These are phyloP conservation scores for Panus rudis DNA, from an alignment of 768 basidiomycete genomes.

Conservation along the genomic window DNA sequence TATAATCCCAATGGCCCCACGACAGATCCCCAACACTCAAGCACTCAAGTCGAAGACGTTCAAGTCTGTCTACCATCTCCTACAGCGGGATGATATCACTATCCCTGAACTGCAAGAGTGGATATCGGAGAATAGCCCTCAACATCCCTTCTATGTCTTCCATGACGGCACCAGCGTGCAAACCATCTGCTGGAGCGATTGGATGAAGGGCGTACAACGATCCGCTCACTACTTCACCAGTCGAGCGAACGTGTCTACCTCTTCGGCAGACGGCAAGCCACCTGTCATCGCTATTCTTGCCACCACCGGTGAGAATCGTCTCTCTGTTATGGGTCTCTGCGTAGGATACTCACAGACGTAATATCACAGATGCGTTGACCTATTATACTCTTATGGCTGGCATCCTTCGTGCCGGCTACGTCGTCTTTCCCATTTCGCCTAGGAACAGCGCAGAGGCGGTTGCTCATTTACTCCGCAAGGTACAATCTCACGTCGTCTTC, in stretches of 20 bases:
- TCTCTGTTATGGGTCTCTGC: neutral
- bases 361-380: conserved; percentile 14
- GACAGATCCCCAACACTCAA: conserved; percentile 13
- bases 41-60: conserved; percentile 13
- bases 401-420: conserved; percentile 33
- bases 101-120: conserved; percentile 23
- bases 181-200: conserved; percentile 13
- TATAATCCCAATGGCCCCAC: neutral
- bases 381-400: conserved; percentile 23
- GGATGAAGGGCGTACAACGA: conserved; percentile 15
- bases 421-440: conserved; percentile 31
- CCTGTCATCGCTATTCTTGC: conserved; percentile 14
- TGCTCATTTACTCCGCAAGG: conserved; percentile 20
- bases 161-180: conserved; percentile 9
- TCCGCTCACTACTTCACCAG: conserved; percentile 7
- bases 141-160: conserved; percentile 17
- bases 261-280: no score
- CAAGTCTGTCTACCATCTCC: conserved; percentile 14
- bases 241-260: conserved; percentile 6
- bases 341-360: neutral
- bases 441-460: conserved; percentile 38
- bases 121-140: conserved; percentile 15
- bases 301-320: conserved; percentile 10
- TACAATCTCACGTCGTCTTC: conserved; percentile 25
- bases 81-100: conserved; percentile 13